Evolutionary conservation across 345 rosid genomes (phyloP), one percentile per base, ranked within the genome.

Genomic region (Salix purpurea): DNA sequence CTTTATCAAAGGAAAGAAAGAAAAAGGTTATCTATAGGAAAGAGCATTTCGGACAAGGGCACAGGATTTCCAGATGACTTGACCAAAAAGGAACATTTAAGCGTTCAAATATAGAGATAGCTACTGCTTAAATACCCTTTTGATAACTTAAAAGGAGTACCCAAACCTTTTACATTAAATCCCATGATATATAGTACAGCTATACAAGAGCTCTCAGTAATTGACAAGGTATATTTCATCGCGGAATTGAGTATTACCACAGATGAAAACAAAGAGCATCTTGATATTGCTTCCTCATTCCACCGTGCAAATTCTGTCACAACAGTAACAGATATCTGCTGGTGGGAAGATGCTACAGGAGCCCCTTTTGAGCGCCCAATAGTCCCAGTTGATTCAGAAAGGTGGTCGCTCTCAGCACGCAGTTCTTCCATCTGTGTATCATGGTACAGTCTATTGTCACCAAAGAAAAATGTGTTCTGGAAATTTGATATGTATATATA

Each of bases 211-310:
- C 67, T 76, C 73, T 44, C 46, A 72, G 70, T 7, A 61, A 69
- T 7, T 52, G 50, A 65, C 32, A 23, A 71, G 37, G 26, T 11
- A 10, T 50, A 71, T 61, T 50, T 12, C 61, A 72, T 50, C 30
- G 64, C 10, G 58, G 74, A 50, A 78, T 50, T 34, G 74, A 75
- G 76, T 16, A 71, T 88, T 84, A 96, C 98, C 82, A 89, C 94
- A 85, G 97, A 91, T 70, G 98, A 94, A 77, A 96, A 92, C 67
- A 92, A 79, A 52, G 90, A 83, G 92, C 97, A 90, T 94, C 99
- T 90, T 78, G 98, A 82, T 82, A 92, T 89, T 74, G 99, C 94
- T 88, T 96, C 99, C 85, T 96, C 99, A 81, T 94, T 96, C 99
- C 98, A 96, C 52, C 92, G 90, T 71, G 90, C 95, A 87, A 96